Evolutionary conservation across 345 rosid genomes (phyloP).

Genomic region (thale cress (Arabidopsis thaliana)): TAIR10.1 NC_003075.7:16008001-16008500

Average conservation of each 20-base stretch:
- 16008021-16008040: constrained; percentile 64
- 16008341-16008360: constrained; percentile 27
- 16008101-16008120: constrained; percentile 76
- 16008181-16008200: constrained; percentile 1
- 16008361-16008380: constrained; percentile 53
- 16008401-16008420: constrained; percentile 61
- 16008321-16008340: constrained; percentile 22
- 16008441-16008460: constrained; percentile 63
- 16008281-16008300: constrained; percentile 4
- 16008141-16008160: constrained; percentile 31
- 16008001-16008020: constrained; percentile 54
- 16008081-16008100: constrained; percentile 60
- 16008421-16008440: constrained; percentile 61
- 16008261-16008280: neutral
- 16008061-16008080: constrained; percentile 74
- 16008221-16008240: constrained; percentile 28
- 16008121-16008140: constrained; percentile 36
- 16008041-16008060: constrained; percentile 68
- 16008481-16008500: constrained; percentile 86
- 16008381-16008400: constrained; percentile 85
- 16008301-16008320: neutral
- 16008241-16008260: constrained; percentile 4
- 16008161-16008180: constrained; percentile 9
- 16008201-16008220: constrained; percentile 19
- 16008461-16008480: constrained; percentile 84